Evolutionary conservation across 345 rosid genomes (phyloP).

Genomic region (Kandelia obovata): DNA sequence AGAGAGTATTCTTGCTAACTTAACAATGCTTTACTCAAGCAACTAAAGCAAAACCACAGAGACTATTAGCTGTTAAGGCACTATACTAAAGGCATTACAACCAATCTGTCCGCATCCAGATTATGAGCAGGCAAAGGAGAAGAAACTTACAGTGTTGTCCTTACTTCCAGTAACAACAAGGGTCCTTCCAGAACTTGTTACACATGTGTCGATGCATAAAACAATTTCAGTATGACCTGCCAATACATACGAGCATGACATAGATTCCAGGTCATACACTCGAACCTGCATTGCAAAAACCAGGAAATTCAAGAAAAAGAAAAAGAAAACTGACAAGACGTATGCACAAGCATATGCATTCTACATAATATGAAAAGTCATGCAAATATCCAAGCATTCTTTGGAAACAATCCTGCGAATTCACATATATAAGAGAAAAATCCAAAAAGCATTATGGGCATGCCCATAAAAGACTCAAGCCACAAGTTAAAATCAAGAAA

Average conservation of each 20-base stretch:
- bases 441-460: no score
- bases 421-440: no score
- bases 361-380: not conserved
- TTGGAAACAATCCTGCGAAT: no score
- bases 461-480: no score
- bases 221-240: slow-evolving; percentile 79
- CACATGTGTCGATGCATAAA: slow-evolving; percentile 74
- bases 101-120: not conserved
- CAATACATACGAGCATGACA: slow-evolving; percentile 92
- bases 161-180: slow-evolving; percentile 85
- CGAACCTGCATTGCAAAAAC: slow-evolving; percentile 60
- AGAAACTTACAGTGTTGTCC: slow-evolving; percentile 71
- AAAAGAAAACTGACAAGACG: slow-evolving; percentile 1
- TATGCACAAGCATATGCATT: slow-evolving; percentile 11
- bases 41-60: not conserved
- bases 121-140: slow-evolving; percentile 13
- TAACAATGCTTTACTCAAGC: not conserved
- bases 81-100: not conserved
- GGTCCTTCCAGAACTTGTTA: slow-evolving; percentile 54
- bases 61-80: not conserved
- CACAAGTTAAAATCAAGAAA: no score
- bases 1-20: slow-evolving; percentile 2
- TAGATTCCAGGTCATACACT: slow-evolving; percentile 77
- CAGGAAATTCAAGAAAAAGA: slow-evolving; percentile 15
- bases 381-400: not conserved